Percentiles rank a stretch among this genome's conserved stretches.
Evolutionary conservation across 805 yeast genomes (phyloP).

Genomic region (Sugiyamaella mastotermitis): DNA sequence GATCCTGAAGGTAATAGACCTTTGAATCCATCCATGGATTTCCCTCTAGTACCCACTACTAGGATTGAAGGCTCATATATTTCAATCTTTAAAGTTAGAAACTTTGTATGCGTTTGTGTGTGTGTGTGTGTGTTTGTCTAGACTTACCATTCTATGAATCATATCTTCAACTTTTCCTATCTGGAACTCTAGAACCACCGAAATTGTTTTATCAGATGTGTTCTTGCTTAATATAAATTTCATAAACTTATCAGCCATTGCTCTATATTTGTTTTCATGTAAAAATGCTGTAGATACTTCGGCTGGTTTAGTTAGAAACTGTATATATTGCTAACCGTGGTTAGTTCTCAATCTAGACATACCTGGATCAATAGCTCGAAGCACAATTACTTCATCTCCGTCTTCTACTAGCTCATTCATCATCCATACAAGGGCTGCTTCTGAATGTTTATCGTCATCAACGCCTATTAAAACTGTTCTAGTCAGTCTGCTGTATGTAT

Average conservation of each 20-base stretch:
- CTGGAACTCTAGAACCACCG: conserved; percentile 39
- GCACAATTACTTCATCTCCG: conserved; percentile 42
- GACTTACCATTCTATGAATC: conserved; percentile 36
- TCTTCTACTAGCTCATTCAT: conserved; percentile 39
- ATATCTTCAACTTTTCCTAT: conserved; percentile 39
- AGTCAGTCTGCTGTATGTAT: conserved; percentile 31
- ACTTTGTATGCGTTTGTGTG: neutral
- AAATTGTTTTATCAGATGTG: conserved; percentile 33
- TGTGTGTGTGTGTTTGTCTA: neutral
- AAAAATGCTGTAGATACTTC: neutral
- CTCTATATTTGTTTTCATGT: conserved; percentile 26
- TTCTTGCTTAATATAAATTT: conserved; percentile 32
- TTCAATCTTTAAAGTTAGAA: conserved; percentile 24
- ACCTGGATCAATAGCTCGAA: conserved; percentile 35
- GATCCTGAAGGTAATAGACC: conserved; percentile 38
- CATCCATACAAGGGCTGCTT: conserved; percentile 41
- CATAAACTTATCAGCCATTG: conserved; percentile 32
- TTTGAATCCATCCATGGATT: conserved; percentile 35
- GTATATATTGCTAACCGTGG: neutral
- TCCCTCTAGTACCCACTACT: conserved; percentile 42
- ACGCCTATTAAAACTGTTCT: conserved; percentile 41
- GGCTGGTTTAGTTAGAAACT: neutral
- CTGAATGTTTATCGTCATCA: conserved; percentile 38
- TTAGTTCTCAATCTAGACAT: neutral
- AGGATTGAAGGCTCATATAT: conserved; percentile 42